A percentile compares a stretch with the other conserved stretches of the same genome.
Conservation (phyloP, 371 early-diverging fungal species). For the Syncephalastrum sp. region DNA sequence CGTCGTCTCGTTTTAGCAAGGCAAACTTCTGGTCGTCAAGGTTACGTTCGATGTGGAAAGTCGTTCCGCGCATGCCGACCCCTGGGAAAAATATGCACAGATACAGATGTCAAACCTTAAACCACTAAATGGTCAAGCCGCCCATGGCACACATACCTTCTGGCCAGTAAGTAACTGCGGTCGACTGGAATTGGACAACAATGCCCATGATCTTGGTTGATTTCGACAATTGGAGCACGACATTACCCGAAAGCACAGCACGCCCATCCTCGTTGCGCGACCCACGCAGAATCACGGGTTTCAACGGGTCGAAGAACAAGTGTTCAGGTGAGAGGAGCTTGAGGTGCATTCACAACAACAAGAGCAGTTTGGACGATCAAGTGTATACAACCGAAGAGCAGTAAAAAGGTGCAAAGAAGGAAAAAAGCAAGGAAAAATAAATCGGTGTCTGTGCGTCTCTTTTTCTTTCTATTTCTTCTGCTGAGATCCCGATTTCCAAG, state of each 20-base stretch:
- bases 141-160: constrained; percentile 25
- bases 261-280: constrained; percentile 34
- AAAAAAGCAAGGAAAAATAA: background rate
- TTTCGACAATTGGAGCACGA: constrained; percentile 32
- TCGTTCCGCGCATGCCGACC: constrained; percentile 41
- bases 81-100: constrained; percentile 17
- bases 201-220: constrained; percentile 37
- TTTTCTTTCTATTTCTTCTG: background rate
- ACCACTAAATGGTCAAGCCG: no score
- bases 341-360: constrained; percentile 10
- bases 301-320: constrained; percentile 45
- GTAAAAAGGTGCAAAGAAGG: background rate
- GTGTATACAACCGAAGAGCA: no score
- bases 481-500: no score
- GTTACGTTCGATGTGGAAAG: constrained; percentile 31
- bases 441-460: constrained; percentile 1
- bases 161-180: constrained; percentile 46
- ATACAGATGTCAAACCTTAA: background rate
- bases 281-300: constrained; percentile 44
- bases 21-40: constrained; percentile 33
- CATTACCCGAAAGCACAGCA: constrained; percentile 39
- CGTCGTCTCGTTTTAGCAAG: constrained; percentile 14
- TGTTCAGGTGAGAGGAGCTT: constrained; percentile 29
- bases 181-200: constrained; percentile 35
- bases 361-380: no score